A percentile compares a stretch with the other conserved stretches of the same genome.
Evolutionary conservation across 169 alveolate genomes (phyloP).

Genomic region (Condylostoma magnum): DNA sequence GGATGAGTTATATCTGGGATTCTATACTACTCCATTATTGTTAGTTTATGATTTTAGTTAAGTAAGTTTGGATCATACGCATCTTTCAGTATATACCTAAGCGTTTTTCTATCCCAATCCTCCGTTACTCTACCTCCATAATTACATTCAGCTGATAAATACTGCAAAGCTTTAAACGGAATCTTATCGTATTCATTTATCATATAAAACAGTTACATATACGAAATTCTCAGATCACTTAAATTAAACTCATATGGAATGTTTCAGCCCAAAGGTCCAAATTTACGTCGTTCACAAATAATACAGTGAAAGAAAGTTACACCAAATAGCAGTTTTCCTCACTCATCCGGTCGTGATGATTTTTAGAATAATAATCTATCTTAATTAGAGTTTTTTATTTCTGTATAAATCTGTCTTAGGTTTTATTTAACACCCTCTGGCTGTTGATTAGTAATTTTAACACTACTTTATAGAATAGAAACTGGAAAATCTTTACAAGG

Average conservation of each 20-base stretch:
- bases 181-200: conserved; percentile 81
- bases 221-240: conserved; percentile 87
- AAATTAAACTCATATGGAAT: conserved; percentile 90
- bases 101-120: conserved; percentile 86
- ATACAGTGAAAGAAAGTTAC: conserved; percentile 73
- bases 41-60: no score
- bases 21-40: conserved; percentile 76
- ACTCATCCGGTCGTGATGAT: conserved; percentile 63
- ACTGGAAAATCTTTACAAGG: conserved; percentile 78
- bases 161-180: conserved; percentile 89
- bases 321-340: conserved; percentile 62
- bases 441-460: conserved; percentile 80
- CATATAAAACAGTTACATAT: conserved; percentile 69
- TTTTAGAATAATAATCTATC: conserved; percentile 68
- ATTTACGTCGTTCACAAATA: conserved; percentile 88
- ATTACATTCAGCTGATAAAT: conserved; percentile 88
- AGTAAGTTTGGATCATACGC: conserved; percentile 64
- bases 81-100: conserved; percentile 72
- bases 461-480: conserved; percentile 66
- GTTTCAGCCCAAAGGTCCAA: conserved; percentile 94
- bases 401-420: conserved; percentile 38
- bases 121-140: conserved; percentile 97
- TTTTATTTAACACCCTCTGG: conserved; percentile 69
- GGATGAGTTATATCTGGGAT: conserved; percentile 71
- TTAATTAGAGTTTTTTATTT: conserved; percentile 40